Evolutionary conservation across 768 basidiomycete species (phyloP).

Genomic region (Amylocystis lapponica): DNA sequence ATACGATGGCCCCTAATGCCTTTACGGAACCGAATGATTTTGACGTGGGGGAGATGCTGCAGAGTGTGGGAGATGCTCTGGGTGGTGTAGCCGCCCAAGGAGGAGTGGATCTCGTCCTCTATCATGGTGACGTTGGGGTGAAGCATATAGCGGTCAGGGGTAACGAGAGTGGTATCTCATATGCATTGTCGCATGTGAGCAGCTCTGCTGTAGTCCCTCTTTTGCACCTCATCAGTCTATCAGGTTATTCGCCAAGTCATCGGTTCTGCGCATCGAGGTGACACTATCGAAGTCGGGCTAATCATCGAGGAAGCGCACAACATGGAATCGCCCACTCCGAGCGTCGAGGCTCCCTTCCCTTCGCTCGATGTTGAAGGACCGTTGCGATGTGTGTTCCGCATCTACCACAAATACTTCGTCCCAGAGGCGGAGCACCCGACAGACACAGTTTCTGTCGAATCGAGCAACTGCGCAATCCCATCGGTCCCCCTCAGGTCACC

Average conservation of each 20-base stretch:
- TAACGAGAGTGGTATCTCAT: slow-evolving; percentile 79
- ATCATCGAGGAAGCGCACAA: slow-evolving; percentile 36
- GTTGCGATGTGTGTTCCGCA: slow-evolving; percentile 53
- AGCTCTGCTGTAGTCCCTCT: slow-evolving; percentile 1
- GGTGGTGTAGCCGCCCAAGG: slow-evolving; percentile 77
- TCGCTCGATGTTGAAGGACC: slow-evolving; percentile 28
- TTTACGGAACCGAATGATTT: slow-evolving; percentile 53
- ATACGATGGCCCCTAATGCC: no score
- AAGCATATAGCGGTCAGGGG: slow-evolving; percentile 83
- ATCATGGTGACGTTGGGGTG: slow-evolving; percentile 84
- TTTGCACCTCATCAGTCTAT: slow-evolving; percentile 11
- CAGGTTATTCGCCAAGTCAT: slow-evolving; percentile 86
- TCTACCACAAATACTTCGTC: slow-evolving; percentile 41
- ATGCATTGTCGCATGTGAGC: slow-evolving; percentile 80
- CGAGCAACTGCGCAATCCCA: no score
- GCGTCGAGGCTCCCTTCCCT: background rate
- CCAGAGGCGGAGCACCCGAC: background rate
- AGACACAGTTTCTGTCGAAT: no score
- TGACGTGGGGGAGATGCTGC: slow-evolving; percentile 87
- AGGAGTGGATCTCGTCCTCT: slow-evolving; percentile 88
- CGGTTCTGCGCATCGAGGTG: slow-evolving; percentile 58
- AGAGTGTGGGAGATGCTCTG: slow-evolving; percentile 83
- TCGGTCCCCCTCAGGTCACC: slow-evolving; percentile 26
- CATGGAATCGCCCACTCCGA: background rate
- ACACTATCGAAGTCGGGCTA: slow-evolving; percentile 84